Conservation (phyloP, 805 yeast genomes). For the Candida boidinii region DNA sequence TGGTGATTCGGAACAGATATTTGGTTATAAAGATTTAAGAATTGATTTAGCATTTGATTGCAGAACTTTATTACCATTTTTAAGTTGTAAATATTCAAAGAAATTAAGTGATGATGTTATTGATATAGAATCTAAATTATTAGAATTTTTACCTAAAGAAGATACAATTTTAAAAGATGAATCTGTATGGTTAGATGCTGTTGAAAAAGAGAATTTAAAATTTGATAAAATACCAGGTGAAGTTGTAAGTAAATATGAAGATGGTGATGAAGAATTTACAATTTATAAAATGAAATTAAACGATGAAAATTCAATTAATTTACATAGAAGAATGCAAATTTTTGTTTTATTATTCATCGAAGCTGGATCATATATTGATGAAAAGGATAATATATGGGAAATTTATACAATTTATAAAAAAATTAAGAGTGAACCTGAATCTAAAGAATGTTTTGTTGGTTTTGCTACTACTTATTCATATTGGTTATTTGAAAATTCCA, state of each 20-base stretch:
- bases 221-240: constrained; percentile 25
- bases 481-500: constrained; percentile 60
- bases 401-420: constrained; percentile 46
- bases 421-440: constrained; percentile 21
- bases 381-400: constrained; percentile 72
- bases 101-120: constrained; percentile 49
- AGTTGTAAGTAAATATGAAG: constrained; percentile 23
- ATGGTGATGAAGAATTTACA: constrained; percentile 32
- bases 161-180: constrained; percentile 57
- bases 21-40: constrained; percentile 67
- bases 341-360: constrained; percentile 82
- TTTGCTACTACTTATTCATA: constrained; percentile 79
- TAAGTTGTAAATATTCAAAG: constrained; percentile 47
- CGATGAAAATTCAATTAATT: constrained; percentile 33
- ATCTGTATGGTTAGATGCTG: constrained; percentile 51
- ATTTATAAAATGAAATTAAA: constrained; percentile 43
- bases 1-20: constrained; percentile 85
- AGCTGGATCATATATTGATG: constrained; percentile 86
- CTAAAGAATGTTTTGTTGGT: constrained; percentile 51
- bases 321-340: constrained; percentile 68
- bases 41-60: constrained; percentile 70
- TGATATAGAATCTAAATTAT: constrained; percentile 48
- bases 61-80: constrained; percentile 62
- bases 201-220: constrained; percentile 32
- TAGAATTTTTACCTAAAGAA: constrained; percentile 49